Evolutionary conservation across 2,329 filamentous ascomycete species (phyloP), one percentile per base, ranked within the genome.

Genomic region (Reticulascus tulasneorum): DNA sequence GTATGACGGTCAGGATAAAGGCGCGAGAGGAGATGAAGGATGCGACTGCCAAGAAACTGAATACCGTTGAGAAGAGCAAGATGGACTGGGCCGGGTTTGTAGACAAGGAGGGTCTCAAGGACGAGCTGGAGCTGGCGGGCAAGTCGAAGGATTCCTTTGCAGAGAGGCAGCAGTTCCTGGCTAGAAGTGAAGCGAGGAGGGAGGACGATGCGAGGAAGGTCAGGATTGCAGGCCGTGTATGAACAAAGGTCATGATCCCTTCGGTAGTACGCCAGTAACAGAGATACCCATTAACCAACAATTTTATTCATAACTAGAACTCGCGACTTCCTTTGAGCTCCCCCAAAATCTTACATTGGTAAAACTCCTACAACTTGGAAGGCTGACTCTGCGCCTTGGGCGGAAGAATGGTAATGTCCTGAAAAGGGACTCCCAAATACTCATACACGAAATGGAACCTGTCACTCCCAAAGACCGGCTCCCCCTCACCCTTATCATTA

Each of bases 401-500:
- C 23, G 43, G 40, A 6, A 66, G 37, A 24, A 79, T 50, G 42
- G 64, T 62, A 16, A 83, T 50, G 38, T 79, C 74, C 41, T 66
- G 68, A 54, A 71, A 79, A 5, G 75, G 75, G 29, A 88, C 48
- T 0, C 67, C 79, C 28, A 89, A 55, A 52, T 77, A 83, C 39
- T 74, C 65, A 61, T 82, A 89, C 47, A 90, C 73, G 48, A 76
- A 84, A 47, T 80, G 73, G 56, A 81, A 86, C 38, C 82, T 79
- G 60, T 90, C 85, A 59, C 83, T 88, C 4, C 85, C 85, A 59
- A 90, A 90, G 55, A 89, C 87, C 0, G 81, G 76, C 62, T 85
- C 79, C 31, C 69, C 69, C 37, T 69, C 57, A 1, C 81, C 82
- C 43, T 71, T 56, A 2, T 52, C 55, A 48, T 83, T 77, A 13